phyloP scores from a whole-genome alignment of 305 asterid genomes.

The Fraxinus ornus region DNA sequence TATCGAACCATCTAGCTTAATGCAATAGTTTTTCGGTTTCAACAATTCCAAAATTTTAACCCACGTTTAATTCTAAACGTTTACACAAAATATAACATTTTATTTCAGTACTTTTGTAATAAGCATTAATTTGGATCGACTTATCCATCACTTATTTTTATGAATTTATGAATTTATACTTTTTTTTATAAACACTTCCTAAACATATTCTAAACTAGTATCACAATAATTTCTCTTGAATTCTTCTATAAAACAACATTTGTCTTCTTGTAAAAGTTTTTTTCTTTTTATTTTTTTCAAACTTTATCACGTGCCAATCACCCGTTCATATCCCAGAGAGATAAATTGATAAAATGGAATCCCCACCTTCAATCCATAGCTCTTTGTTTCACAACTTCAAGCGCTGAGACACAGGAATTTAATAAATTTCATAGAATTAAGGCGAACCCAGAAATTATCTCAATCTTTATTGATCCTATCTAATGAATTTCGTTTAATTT shows the following conservation, averaged over 20 bases:
- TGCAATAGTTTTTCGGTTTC: not conserved
- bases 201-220: not conserved
- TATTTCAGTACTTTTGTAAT: not conserved
- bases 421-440: not conserved
- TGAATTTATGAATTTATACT: not conserved
- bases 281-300: no score
- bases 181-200: not conserved
- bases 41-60: not conserved
- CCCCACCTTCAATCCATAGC: not conserved
- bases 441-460: conserved; percentile 9
- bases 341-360: conserved; percentile 13
- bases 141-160: no score
- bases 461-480: conserved; percentile 21
- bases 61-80: not conserved
- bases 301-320: conserved; percentile 25
- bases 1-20: not conserved
- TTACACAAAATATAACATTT: not conserved
- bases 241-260: not conserved
- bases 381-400: not conserved
- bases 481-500: conserved; percentile 31
- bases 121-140: not conserved
- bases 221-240: not conserved
- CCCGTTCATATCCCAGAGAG: conserved; percentile 22
- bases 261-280: not conserved
- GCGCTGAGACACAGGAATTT: not conserved